These are phyloP conservation scores for Ophiostoma ips DNA, from an alignment of 2,329 filamentous ascomycete genomes.

Conservation along the genomic window DNA sequence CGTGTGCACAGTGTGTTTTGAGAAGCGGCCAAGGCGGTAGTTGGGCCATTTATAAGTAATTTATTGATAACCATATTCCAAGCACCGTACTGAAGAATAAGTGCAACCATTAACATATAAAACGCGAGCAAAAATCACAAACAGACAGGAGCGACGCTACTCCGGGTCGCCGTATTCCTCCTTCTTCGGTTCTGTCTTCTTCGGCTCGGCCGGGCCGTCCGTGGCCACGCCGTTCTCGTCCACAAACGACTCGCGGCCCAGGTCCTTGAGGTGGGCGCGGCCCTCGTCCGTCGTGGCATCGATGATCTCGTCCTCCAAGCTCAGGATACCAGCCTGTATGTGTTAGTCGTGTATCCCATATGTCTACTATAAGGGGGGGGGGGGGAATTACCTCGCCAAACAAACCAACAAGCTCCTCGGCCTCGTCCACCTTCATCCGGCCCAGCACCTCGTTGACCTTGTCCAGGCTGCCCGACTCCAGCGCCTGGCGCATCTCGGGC, in stretches of 20 bases:
- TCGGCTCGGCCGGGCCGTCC: not conserved
- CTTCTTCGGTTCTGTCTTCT: constrained; percentile 1
- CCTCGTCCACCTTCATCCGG: constrained; percentile 71
- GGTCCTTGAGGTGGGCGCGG: constrained; percentile 59
- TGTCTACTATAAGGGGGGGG: no score
- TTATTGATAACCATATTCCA: no score
- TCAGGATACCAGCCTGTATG: constrained; percentile 44
- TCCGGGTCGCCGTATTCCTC: constrained; percentile 14
- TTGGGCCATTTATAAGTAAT: not conserved
- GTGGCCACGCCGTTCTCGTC: constrained; percentile 2
- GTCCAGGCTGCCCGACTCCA: constrained; percentile 81
- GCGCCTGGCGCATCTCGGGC: constrained; percentile 61
- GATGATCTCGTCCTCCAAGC: constrained; percentile 83
- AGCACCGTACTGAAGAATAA: no score
- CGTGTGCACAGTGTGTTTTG: constrained; percentile 77
- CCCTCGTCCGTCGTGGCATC: constrained; percentile 88
- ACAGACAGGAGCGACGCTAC: not conserved
- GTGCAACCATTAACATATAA: not conserved
- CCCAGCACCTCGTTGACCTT: constrained; percentile 76
- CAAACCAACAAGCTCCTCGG: constrained; percentile 66
- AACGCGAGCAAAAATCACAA: not conserved
- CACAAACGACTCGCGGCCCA: constrained; percentile 32
- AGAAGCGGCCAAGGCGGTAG: constrained; percentile 21
- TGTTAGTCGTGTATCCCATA: no score
- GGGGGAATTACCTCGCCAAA: no score